These are phyloP conservation scores for Fusarium nanum DNA, from an alignment of 2,329 filamentous ascomycete species.

Conservation along the genomic window DNA sequence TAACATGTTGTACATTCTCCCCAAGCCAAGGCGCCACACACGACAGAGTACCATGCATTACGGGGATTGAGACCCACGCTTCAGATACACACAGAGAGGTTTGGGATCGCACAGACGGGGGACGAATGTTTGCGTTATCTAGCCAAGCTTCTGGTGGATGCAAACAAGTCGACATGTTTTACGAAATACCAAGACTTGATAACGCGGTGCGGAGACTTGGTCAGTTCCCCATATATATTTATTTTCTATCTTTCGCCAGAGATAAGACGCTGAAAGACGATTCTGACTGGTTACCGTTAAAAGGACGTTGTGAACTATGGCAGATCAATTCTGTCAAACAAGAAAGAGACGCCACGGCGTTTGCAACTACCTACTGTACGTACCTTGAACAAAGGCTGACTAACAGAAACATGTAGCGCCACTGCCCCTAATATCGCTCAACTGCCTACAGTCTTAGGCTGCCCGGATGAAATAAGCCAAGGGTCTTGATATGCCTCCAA, in stretches of 20 bases:
- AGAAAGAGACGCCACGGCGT: slow-evolving; percentile 7
- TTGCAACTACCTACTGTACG: not conserved
- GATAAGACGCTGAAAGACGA: slow-evolving; percentile 4
- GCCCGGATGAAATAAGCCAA: slow-evolving; percentile 2
- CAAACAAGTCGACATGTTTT: slow-evolving; percentile 5
- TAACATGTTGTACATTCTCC: slow-evolving; percentile 39
- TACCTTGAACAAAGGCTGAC: slow-evolving; percentile 11
- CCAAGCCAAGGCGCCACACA: slow-evolving; percentile 37
- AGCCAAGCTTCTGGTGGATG: slow-evolving; percentile 24
- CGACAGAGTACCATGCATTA: slow-evolving; percentile 31
- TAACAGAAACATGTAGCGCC: slow-evolving; percentile 18
- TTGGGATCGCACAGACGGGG: slow-evolving; percentile 25
- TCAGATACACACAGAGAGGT: slow-evolving; percentile 21
- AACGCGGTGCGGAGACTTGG: slow-evolving; percentile 19
- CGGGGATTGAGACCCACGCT: slow-evolving; percentile 4
- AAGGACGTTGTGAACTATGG: not conserved
- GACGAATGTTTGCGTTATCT: slow-evolving; percentile 34
- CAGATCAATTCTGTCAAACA: slow-evolving; percentile 1
- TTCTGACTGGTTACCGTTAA: not conserved
- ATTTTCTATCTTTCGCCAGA: not conserved
- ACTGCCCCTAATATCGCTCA: not conserved
- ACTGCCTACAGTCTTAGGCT: not conserved
- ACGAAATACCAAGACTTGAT: slow-evolving; percentile 33
- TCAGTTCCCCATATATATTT: slow-evolving; percentile 15
- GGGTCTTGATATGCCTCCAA: not conserved